These are phyloP conservation scores for Kwoniella dejecticola DNA, from an alignment of 768 basidiomycete genomes.

Conservation along the genomic window DNA sequence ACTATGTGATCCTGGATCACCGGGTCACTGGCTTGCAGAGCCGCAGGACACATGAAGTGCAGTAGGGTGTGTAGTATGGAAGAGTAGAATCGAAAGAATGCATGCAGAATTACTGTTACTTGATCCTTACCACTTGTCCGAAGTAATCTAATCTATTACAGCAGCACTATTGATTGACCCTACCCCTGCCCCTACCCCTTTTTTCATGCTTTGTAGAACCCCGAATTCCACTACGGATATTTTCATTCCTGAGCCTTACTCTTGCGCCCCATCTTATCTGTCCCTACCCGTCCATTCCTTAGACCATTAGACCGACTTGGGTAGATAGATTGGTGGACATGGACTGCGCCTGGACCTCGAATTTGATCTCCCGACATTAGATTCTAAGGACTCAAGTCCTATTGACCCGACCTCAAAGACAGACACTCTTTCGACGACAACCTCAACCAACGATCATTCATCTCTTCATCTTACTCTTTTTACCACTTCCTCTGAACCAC, in stretches of 20 bases:
- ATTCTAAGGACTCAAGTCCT: neutral
- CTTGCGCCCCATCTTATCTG: neutral
- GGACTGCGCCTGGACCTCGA: neutral
- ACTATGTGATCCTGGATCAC: too few species aligned
- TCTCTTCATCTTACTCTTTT: neutral
- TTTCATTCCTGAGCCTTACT: too few species aligned
- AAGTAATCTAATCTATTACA: neutral
- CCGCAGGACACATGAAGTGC: too few species aligned
- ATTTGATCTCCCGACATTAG: slow-evolving; percentile 6
- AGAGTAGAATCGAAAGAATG: too few species aligned
- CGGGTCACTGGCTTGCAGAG: too few species aligned
- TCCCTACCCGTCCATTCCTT: neutral
- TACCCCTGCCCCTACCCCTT: neutral
- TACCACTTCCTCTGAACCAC: neutral
- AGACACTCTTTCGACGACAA: slow-evolving; percentile 10
- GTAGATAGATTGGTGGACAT: too few species aligned
- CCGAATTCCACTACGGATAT: neutral
- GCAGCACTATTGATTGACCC: neutral
- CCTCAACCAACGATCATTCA: neutral
- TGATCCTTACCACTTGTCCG: too few species aligned
- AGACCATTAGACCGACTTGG: neutral
- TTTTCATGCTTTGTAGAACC: neutral
- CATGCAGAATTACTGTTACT: too few species aligned
- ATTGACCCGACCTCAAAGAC: slow-evolving; percentile 11
- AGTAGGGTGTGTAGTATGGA: too few species aligned